These are phyloP conservation scores for Aaosphaeria arxii DNA, from an alignment of 2,329 filamentous ascomycete species.

Conservation along the genomic window DNA sequence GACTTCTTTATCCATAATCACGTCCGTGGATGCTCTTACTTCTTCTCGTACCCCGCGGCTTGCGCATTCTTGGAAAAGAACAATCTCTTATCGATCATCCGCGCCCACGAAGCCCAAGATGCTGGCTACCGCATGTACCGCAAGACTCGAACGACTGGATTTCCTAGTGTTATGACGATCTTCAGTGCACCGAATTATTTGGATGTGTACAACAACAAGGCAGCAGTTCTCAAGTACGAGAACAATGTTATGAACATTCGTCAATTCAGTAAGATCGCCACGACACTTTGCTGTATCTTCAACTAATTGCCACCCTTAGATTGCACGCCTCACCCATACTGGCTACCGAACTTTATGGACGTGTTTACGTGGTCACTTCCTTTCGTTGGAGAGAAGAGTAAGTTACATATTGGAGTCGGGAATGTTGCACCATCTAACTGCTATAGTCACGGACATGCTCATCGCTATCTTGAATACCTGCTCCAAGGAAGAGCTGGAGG, in stretches of 20 bases:
- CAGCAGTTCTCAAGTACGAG: constrained; percentile 97
- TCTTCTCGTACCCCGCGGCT: constrained; percentile 96
- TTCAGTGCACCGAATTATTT: constrained; percentile 99
- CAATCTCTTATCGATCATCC: constrained; percentile 93
- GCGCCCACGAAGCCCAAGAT: constrained; percentile 97
- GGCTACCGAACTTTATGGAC: constrained; percentile 99
- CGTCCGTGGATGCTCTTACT: constrained; percentile 97
- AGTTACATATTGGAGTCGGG: constrained; percentile 4
- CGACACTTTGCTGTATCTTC: background rate
- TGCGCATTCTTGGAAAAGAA: constrained; percentile 99
- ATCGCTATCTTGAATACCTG: constrained; percentile 98
- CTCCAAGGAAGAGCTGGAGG: constrained; percentile 95
- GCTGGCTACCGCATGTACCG: constrained; percentile 99
- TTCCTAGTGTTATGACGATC: constrained; percentile 99
- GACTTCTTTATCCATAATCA: constrained; percentile 99
- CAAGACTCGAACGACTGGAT: constrained; percentile 95
- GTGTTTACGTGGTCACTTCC: constrained; percentile 99
- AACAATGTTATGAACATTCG: constrained; percentile 99
- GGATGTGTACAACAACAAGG: constrained; percentile 99
- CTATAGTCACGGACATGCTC: constrained; percentile 84
- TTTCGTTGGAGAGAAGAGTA: constrained; percentile 90
- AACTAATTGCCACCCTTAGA: constrained; percentile 39
- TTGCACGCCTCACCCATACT: constrained; percentile 98
- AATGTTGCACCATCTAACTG: constrained; percentile 13
- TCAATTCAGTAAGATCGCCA: constrained; percentile 68